Evolutionary conservation across 2,329 filamentous ascomycete species (phyloP).

Genomic region (Sclerotinia minor): DNA sequence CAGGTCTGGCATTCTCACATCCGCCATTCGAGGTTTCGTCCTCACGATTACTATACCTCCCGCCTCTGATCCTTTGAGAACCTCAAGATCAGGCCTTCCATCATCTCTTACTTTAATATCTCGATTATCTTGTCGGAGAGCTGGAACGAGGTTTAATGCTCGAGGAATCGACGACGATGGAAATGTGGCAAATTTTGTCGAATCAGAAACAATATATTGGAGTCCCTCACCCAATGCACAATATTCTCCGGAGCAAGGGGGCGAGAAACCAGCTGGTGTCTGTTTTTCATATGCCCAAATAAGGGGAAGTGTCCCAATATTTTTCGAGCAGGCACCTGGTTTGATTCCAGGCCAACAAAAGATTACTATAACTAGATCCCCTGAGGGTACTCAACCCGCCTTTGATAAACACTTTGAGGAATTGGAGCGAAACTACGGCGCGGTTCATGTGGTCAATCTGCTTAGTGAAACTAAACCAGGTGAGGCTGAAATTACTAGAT

Average conservation of each 20-base stretch:
- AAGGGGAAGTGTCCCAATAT: conserved; percentile 88
- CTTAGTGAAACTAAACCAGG: conserved; percentile 86
- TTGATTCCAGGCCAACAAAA: conserved; percentile 92
- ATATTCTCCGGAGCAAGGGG: conserved; percentile 28
- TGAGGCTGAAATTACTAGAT: conserved; percentile 77
- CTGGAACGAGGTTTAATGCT: conserved; percentile 95
- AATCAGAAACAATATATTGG: conserved; percentile 93
- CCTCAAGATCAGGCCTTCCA: conserved; percentile 67
- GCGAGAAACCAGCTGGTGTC: conserved; percentile 50
- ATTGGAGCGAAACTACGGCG: conserved; percentile 83
- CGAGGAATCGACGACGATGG: conserved; percentile 96
- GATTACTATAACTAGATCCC: conserved; percentile 83
- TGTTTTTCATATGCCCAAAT: conserved; percentile 94
- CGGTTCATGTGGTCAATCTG: conserved; percentile 89
- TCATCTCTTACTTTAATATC: conserved; percentile 89
- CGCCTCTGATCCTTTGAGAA: conserved; percentile 68
- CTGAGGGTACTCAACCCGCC: conserved; percentile 87
- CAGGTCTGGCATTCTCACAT: conserved; percentile 82
- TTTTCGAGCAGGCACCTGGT: conserved; percentile 93
- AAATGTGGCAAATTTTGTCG: conserved; percentile 98
- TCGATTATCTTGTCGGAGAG: conserved; percentile 82
- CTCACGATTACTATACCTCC: conserved; percentile 83
- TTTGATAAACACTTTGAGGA: conserved; percentile 94
- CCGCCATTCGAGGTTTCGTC: conserved; percentile 90
- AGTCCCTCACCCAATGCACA: conserved; percentile 55